Base-by-base conservation (phyloP, 352 stramenopile species). In the Globisporangium paddicum region DNA sequence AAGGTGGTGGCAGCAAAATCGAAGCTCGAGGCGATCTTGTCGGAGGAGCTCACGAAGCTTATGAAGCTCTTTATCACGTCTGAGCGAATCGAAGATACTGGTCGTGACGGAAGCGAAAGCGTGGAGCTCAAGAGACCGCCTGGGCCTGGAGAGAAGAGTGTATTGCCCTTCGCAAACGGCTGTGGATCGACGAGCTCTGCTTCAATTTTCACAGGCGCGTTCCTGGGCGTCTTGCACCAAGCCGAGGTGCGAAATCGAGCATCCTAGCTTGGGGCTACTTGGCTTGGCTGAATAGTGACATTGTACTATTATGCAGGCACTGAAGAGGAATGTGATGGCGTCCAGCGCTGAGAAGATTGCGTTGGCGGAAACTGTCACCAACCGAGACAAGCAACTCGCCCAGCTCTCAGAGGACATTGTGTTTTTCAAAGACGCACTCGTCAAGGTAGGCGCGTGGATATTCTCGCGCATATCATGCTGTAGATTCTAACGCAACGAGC, bases 381-480 rank as follows among this genome's bases (percentile, higher is more conserved):
- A 74, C 11, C 69, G 76, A 28, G 64, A 82, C 13, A 53, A 56
- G n/a, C 55, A 77, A 19, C 25, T 85, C 0, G 59, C 26, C 3
- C 55, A 71, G 26, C 44, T 89, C 8, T 62, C 64, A 0, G 74
- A 88, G 50, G 73, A 90, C 52, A 63, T 89, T 16, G 54, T 63
- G 5, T 69, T 87, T 28, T 90, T 87, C 62, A 90, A 86, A 58
- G 79, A 89, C 40, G 69, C 69, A 7, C 60, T 90, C 5, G 66
- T 64, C 3, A 79, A 71, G 41, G 72, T 79, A 10, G 26, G n/a
- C 16, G 46, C 5, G 2, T 3, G 9, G 0, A 18, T 46, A 26
- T 41, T 13, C n/a, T 10, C 28, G 18, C n/a, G n/a, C n/a, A 35
- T 25, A 5, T 11, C 23, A n/a, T n/a, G n/a, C n/a, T n/a, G n/a